Percentiles rank a stretch among this genome's conserved stretches.
Conservation (phyloP, 1,139 yeast species). For the Nadsonia commutata region DNA sequence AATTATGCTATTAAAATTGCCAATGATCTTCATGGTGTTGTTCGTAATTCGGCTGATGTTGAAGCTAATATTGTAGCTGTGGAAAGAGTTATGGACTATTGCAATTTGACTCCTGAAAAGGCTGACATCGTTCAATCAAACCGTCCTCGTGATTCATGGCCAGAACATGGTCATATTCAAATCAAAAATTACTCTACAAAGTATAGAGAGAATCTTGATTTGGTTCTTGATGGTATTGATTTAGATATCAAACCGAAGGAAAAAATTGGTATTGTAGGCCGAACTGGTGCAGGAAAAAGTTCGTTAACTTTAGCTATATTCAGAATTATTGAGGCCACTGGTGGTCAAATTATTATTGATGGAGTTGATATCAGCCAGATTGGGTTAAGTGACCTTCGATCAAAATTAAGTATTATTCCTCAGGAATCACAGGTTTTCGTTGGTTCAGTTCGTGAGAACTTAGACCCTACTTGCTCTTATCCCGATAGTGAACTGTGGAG, state of each 20-base stretch:
- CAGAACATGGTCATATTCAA: constrained; percentile 33
- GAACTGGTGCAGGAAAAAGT: constrained; percentile 81
- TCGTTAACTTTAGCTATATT: constrained; percentile 59
- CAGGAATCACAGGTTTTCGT: constrained; percentile 63
- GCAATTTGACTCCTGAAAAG: constrained; percentile 49
- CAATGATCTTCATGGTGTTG: constrained; percentile 42
- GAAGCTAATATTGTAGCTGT: constrained; percentile 66
- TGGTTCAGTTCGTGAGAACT: constrained; percentile 48
- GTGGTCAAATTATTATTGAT: constrained; percentile 43
- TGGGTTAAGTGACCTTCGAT: constrained; percentile 44
- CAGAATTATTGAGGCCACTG: constrained; percentile 51
- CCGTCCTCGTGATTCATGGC: constrained; percentile 26
- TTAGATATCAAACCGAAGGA: constrained; percentile 43
- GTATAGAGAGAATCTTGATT: constrained; percentile 40
- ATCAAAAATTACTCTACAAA: constrained; percentile 49
- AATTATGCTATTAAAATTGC: constrained; percentile 58
- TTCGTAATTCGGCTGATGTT: constrained; percentile 53
- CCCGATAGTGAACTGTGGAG: constrained; percentile 43
- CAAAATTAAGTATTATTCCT: constrained; percentile 53
- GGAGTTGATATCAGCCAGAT: constrained; percentile 40
- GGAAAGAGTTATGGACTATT: constrained; percentile 61
- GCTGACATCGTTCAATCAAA: constrained; percentile 23
- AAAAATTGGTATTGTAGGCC: constrained; percentile 69
- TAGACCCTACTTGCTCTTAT: constrained; percentile 45
- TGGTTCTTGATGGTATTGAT: constrained; percentile 40